Evolutionary conservation across 23 red algal species (phyloP), one percentile per base, ranked within the genome.

Genomic region (Gracilaria gracilis): DNA sequence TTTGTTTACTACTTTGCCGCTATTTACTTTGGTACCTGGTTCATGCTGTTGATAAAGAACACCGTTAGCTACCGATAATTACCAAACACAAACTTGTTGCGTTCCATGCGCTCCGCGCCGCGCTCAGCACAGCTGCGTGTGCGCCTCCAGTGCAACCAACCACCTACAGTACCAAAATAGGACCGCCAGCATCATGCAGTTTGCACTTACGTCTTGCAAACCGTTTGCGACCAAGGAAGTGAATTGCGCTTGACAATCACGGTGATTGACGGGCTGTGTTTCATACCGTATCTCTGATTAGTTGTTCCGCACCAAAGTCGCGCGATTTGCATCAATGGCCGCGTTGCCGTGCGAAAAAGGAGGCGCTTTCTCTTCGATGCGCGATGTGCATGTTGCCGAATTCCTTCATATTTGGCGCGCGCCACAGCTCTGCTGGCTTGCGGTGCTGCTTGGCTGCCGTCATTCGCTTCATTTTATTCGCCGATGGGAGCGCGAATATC

Each of bases 1-100:
- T 62, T n/a, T 29, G 24, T 62, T 62, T 31, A 62, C 59, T 62
- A 62, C 59, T 29, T 62, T 4, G 23, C 29, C 59, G 59, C 24
- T 62, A 1, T 55, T 55, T 55, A 55, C 51, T 55, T 19, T 17
- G 1, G 7, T 55, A 55, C 51, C 19, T 55, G 11, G 51, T 62
- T 29, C 24, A 25, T 62, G 59, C 27, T 62, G 59, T 62, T 31
- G 59, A 62, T 62, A 62, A 62, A 62, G 55, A 58, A 58, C 55
- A 19, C n/a, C n/a, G 42, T 46, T 11, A 11, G 11, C 42, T 62
- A 62, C 51, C 2, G 19, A 55, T n/a, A 20, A 15, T 15, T 55
- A 55, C 51, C 51, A 15, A 55, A 55, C 16, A 19, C 16, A 15
- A 6, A 1, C 1, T 55, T 15, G 1, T 55, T 55, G 19, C 51